Evolutionary conservation across 768 basidiomycete species (phyloP), one percentile per base, ranked within the genome.

Genomic region (Calocybe cyanea): DNA sequence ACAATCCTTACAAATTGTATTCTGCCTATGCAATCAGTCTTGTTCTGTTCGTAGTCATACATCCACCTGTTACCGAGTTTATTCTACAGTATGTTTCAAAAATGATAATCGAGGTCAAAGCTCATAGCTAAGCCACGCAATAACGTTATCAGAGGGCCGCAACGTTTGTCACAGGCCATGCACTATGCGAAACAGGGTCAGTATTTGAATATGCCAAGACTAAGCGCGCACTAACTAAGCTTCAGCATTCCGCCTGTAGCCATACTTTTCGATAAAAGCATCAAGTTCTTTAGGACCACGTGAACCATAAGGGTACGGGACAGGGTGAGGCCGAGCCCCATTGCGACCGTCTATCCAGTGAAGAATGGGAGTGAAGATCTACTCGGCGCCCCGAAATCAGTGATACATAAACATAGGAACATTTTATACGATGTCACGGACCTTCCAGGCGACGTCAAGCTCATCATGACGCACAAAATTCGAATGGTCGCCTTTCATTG

Each of bases 391-490:
- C n/a, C 13, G 15, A 43, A 35, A 45, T 38, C 21, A 41, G 13
- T 33, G n/a, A n/a, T n/a, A n/a, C 25, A 28, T 28, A 28, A 6
- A 6, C 25, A 28, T 28, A 28, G 25, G 25, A 28, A 28, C n/a
- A n/a, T n/a, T n/a, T n/a, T n/a, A n/a, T n/a, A 28, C 6, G 25
- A 28, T 28, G 25, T 28, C 43, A 64, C 77, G 38, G 39, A 89
- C 91, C 84, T 95, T 96, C 95, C 95, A 99, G 2, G 95, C 96
- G 42, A 86, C 84, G 59, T 97, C 95, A 56, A 99, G 75, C 67
- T 99, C 95, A 66, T 99, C 95, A 63, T 97, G 80, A 51, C 95
- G 83, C 47, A 99, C 95, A 72, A 99, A 99, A 74, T 99, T 99
- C 20, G 92, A 95, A 68, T 97, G 94, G 60, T 99, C 95, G n/a